Evolutionary conservation across 805 yeast species (phyloP), one percentile per base, ranked within the genome.

Genomic region (Jamesozyma lodderae): DNA sequence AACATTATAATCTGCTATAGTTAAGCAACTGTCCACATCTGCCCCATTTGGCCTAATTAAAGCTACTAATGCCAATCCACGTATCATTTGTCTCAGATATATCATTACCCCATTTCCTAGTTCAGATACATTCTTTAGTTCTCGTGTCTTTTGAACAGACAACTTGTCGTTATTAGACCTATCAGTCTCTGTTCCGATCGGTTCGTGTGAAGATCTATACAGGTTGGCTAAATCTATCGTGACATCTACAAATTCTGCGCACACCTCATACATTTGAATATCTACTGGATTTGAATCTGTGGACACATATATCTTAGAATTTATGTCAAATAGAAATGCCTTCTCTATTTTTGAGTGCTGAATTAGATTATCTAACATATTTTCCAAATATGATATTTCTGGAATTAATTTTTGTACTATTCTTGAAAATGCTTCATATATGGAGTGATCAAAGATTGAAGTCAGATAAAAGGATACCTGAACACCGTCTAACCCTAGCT

Each of bases 241-340:
- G 13, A 90, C 92, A 59, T 92, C 97, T 33, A 92, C 90, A 54
- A 92, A 92, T 54, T 92, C 97, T 0, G 96, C 94, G 60, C 97
- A 92, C 2, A 90, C 94, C 58, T 92, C 96, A 57, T 92, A 92
- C 0, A 94, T 84, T 54, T 87, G 95, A 29, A 86, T 81, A 62
- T 90, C 97, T 28, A 90, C 95, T 0, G 97, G 96, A 2, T 88
- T 79, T 0, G 95, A 83, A 59, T 92, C 98, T 0, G 97, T 90
- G 4, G 96, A 96, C 35, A 90, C 87, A 56, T 90, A 92, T 16
- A 92, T 84, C 57, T 92, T 92, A 14, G 95, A 82, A 53, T 84
- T 83, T 19, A 90, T 77, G 56, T 92, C 98, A 52, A 92, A 90
- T 41, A 92, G 59, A 52, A 88, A 92, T 15, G 92, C 90, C 64